These are phyloP conservation scores for Cryptosporidium felis DNA, from an alignment of 169 alveolate species.

Conservation along the genomic window DNA sequence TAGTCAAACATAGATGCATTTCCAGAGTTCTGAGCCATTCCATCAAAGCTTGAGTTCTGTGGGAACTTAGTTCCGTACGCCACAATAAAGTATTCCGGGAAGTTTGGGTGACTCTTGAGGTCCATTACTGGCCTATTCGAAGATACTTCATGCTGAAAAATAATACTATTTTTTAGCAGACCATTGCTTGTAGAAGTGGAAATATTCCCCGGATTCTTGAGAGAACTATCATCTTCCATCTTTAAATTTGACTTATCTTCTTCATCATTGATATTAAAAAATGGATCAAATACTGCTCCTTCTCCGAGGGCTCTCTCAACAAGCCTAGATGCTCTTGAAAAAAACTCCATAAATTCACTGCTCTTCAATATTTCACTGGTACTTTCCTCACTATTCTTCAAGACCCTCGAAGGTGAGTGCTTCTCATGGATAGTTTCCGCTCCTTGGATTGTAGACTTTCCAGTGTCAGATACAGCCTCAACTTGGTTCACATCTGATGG, in stretches of 20 bases:
- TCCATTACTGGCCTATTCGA: conserved; percentile 41
- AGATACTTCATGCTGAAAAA: conserved; percentile 21
- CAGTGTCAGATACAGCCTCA: not conserved
- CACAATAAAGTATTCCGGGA: conserved; percentile 58
- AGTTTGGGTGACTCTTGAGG: conserved; percentile 54
- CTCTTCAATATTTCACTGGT: conserved; percentile 49
- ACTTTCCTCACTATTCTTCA: not conserved
- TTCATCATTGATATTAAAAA: conserved; percentile 41
- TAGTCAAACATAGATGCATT: conserved; percentile 11
- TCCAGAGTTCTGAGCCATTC: not conserved
- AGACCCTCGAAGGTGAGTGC: not conserved
- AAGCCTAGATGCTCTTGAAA: conserved; percentile 36
- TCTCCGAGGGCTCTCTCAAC: conserved; percentile 64
- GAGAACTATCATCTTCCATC: not conserved
- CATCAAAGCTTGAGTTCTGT: conserved; percentile 53
- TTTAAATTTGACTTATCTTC: not conserved
- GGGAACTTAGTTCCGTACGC: conserved; percentile 37
- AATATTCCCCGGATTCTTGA: conserved; percentile 63
- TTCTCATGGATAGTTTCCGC: not conserved
- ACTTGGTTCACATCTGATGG: not conserved
- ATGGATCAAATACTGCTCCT: conserved; percentile 63
- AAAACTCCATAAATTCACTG: conserved; percentile 63
- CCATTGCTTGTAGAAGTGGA: conserved; percentile 37
- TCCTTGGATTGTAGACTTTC: not conserved
- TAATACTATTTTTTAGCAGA: conserved; percentile 28